phyloP scores from a whole-genome alignment of 805 yeast species.

The Kodamaea fukazawae region DNA sequence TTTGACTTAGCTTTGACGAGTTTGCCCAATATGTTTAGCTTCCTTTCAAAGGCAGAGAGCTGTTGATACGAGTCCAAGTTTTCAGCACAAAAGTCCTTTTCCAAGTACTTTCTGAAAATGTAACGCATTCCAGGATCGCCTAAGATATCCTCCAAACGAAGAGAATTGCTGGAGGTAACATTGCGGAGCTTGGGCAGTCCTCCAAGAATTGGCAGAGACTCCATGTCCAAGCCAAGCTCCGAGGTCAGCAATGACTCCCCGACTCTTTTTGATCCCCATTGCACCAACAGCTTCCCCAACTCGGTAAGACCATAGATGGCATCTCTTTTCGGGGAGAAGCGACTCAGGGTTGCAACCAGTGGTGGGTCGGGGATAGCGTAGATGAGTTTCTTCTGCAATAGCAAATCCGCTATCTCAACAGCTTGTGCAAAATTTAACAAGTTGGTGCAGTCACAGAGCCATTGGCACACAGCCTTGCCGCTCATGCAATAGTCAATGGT shows the following conservation, averaged over 20 bases:
- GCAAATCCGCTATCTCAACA: constrained; percentile 47
- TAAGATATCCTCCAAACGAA: constrained; percentile 42
- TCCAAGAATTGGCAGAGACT: background rate
- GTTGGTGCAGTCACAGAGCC: constrained; percentile 90
- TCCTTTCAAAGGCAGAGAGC: constrained; percentile 50
- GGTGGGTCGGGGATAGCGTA: constrained; percentile 40
- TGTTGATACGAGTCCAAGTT: constrained; percentile 71
- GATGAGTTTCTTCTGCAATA: constrained; percentile 48
- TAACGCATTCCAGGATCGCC: constrained; percentile 75
- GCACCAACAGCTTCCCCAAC: constrained; percentile 39
- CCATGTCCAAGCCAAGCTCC: background rate
- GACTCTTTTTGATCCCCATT: constrained; percentile 23
- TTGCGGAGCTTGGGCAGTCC: background rate
- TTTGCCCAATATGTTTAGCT: constrained; percentile 42
- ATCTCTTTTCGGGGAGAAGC: constrained; percentile 32
- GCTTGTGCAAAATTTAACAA: constrained; percentile 54
- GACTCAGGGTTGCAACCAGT: constrained; percentile 25
- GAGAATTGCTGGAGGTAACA: background rate
- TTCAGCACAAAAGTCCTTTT: constrained; percentile 65
- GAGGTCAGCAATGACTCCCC: too few species aligned
- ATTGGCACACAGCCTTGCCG: constrained; percentile 79
- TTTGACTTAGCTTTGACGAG: constrained; percentile 25
- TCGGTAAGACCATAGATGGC: constrained; percentile 44
- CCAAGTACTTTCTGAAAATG: constrained; percentile 64
- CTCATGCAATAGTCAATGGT: constrained; percentile 51